Conservation (phyloP, 1,284 basidiomycete genomes). For the Neonothopanus nambi region DNA sequence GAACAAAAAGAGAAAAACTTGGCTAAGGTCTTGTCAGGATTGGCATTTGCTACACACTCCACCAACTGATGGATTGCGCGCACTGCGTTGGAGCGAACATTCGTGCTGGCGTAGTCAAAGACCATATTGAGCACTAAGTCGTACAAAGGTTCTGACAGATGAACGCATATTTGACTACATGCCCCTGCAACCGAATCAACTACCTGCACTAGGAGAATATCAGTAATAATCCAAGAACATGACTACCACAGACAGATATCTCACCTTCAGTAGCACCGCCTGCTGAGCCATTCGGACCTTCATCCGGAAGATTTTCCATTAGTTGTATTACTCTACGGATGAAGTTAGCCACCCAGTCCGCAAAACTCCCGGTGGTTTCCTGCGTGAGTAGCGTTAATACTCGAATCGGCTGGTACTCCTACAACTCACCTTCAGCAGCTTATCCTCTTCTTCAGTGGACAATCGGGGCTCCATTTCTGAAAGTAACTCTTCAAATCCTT, state of each 20-base stretch:
- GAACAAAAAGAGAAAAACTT: slow-evolving; percentile 78
- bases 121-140: slow-evolving; percentile 84
- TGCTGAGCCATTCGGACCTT: slow-evolving; percentile 56
- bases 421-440: slow-evolving; percentile 43
- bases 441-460: slow-evolving; percentile 60
- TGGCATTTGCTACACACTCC: slow-evolving; percentile 82
- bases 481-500: slow-evolving; percentile 33
- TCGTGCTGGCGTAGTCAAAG: slow-evolving; percentile 74
- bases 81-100: slow-evolving; percentile 82
- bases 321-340: slow-evolving; percentile 81
- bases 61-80: slow-evolving; percentile 87
- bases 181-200: slow-evolving; percentile 69
- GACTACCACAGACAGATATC: slow-evolving; percentile 9
- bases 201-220: slow-evolving; percentile 52
- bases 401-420: too few relatives aligned
- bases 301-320: slow-evolving; percentile 88
- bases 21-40: slow-evolving; percentile 75
- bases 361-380: slow-evolving; percentile 64
- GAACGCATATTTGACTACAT: slow-evolving; percentile 78
- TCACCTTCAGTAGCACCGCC: slow-evolving; percentile 65
- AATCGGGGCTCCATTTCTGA: slow-evolving; percentile 38
- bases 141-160: slow-evolving; percentile 81
- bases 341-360: slow-evolving; percentile 85
- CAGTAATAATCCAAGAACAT: background rate
- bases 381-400: slow-evolving; percentile 18